Evolutionary conservation across 2,329 filamentous ascomycete genomes (phyloP).

Genomic region (Raffaelea albimanens): DNA sequence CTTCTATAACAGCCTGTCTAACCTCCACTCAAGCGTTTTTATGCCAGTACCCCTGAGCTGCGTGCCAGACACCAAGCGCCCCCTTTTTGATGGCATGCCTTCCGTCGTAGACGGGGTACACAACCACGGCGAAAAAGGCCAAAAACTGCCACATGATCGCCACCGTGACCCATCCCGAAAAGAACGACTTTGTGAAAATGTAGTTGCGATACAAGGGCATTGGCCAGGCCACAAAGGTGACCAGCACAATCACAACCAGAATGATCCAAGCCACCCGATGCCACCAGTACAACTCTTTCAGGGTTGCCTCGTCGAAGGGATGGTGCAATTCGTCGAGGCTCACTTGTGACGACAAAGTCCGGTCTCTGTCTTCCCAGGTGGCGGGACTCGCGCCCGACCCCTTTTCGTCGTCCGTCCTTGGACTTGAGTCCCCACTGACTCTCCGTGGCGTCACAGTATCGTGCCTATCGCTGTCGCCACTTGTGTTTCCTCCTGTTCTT

Average conservation of each 20-base stretch:
- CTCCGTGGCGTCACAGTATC: background rate
- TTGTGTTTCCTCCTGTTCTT: background rate
- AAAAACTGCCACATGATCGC: conserved; percentile 38
- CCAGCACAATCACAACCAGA: conserved; percentile 20
- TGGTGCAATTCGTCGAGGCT: conserved; percentile 29
- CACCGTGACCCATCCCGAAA: conserved; percentile 32
- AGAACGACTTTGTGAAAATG: conserved; percentile 36
- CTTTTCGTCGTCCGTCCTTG: background rate
- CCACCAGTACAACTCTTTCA: conserved; percentile 7
- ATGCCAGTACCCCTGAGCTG: background rate
- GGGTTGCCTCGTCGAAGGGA: conserved; percentile 3
- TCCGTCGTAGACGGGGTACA: conserved; percentile 39
- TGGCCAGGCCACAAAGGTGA: conserved; percentile 38
- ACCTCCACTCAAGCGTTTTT: too few species aligned
- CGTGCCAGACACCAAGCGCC: background rate
- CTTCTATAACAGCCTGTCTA: too few species aligned
- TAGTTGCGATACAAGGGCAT: conserved; percentile 39
- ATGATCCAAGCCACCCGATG: conserved; percentile 7
- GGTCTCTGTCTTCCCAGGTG: background rate
- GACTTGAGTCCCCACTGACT: background rate
- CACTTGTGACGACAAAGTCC: conserved; percentile 1
- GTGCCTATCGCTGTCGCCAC: too few species aligned
- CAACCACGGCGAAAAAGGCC: conserved; percentile 33
- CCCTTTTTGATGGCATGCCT: conserved; percentile 4
- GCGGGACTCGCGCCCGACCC: too few species aligned